These are phyloP conservation scores for Ceratocystis cacaofunesta DNA, from an alignment of 2,329 filamentous ascomycete species.

Conservation along the genomic window DNA sequence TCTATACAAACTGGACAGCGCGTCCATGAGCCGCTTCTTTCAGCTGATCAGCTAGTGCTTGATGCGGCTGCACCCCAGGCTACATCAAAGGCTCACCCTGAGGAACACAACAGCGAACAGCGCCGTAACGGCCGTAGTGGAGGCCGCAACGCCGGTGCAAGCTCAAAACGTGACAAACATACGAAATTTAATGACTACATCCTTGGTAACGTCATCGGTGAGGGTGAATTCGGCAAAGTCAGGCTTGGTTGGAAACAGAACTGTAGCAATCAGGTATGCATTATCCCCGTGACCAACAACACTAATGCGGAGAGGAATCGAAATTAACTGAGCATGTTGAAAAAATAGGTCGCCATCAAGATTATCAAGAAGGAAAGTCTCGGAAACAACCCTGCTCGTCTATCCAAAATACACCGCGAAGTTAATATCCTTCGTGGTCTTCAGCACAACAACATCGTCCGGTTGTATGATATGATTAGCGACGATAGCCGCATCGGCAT, in stretches of 20 bases:
- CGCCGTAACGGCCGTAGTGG: slow-evolving; percentile 12
- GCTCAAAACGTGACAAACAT: slow-evolving; percentile 44
- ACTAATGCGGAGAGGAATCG: background rate
- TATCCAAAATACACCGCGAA: slow-evolving; percentile 95
- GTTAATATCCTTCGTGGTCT: slow-evolving; percentile 79
- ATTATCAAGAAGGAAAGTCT: slow-evolving; percentile 86
- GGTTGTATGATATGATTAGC: slow-evolving; percentile 95
- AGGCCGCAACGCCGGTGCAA: slow-evolving; percentile 7
- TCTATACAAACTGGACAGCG: slow-evolving; percentile 22
- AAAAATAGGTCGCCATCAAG: slow-evolving; percentile 75
- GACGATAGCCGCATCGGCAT: slow-evolving; percentile 96
- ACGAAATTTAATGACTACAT: slow-evolving; percentile 93
- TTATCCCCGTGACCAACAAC: background rate
- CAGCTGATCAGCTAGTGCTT: slow-evolving; percentile 11
- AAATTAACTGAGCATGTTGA: background rate
- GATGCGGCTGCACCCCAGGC: slow-evolving; percentile 34
- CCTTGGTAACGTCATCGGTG: slow-evolving; percentile 85
- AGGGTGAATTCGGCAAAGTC: slow-evolving; percentile 97
- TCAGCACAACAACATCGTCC: slow-evolving; percentile 92
- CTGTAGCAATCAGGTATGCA: slow-evolving; percentile 61
- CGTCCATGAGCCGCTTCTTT: slow-evolving; percentile 12
- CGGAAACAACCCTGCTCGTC: slow-evolving; percentile 70
- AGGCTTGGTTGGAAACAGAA: slow-evolving; percentile 98
- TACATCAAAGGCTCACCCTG: slow-evolving; percentile 28
- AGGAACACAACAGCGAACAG: slow-evolving; percentile 22